Percentiles rank a stretch among this genome's conserved stretches.
Conservation (phyloP, 2,329 filamentous ascomycete genomes). For the Nigrospora oryzae region DNA sequence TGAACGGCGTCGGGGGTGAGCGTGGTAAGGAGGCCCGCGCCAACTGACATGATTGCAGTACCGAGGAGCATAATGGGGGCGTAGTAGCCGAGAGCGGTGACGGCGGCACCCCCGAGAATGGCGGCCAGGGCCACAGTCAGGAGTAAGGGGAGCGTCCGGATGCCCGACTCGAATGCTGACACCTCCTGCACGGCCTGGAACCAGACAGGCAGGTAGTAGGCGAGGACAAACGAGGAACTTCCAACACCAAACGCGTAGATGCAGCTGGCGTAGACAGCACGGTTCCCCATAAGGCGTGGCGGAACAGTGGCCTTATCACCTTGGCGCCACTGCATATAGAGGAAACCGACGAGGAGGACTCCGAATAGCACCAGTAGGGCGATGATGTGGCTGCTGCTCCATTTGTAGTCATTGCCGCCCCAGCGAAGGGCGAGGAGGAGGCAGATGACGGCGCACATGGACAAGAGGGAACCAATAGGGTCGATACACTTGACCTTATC, state of each 20-base stretch:
- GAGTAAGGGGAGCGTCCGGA: constrained; percentile 23
- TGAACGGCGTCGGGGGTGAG: constrained; percentile 16
- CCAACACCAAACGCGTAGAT: constrained; percentile 25
- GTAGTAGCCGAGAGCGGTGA: constrained; percentile 26
- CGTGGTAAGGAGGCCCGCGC: constrained; percentile 29
- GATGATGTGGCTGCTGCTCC: constrained; percentile 24
- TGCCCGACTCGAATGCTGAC: constrained; percentile 21
- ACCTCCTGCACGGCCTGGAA: constrained; percentile 22
- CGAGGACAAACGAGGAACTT: constrained; percentile 15
- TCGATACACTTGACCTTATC: constrained; percentile 15
- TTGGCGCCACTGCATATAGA: constrained; percentile 23
- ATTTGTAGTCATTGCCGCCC: constrained; percentile 27
- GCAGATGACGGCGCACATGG: constrained; percentile 27
- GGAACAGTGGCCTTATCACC: constrained; percentile 29
- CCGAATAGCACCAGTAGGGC: constrained; percentile 21
- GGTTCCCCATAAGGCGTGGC: constrained; percentile 25
- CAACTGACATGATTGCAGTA: constrained; percentile 20
- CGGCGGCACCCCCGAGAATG: constrained; percentile 14
- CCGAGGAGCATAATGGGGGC: constrained; percentile 26
- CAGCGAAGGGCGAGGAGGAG: constrained; percentile 38
- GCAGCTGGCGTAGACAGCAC: constrained; percentile 20
- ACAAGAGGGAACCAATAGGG: constrained; percentile 14
- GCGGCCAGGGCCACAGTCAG: constrained; percentile 19
- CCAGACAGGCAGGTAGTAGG: constrained; percentile 24
- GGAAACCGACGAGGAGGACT: constrained; percentile 20